phyloP scores from a whole-genome alignment of 805 yeast genomes.

The Lachancea quebecensis region DNA sequence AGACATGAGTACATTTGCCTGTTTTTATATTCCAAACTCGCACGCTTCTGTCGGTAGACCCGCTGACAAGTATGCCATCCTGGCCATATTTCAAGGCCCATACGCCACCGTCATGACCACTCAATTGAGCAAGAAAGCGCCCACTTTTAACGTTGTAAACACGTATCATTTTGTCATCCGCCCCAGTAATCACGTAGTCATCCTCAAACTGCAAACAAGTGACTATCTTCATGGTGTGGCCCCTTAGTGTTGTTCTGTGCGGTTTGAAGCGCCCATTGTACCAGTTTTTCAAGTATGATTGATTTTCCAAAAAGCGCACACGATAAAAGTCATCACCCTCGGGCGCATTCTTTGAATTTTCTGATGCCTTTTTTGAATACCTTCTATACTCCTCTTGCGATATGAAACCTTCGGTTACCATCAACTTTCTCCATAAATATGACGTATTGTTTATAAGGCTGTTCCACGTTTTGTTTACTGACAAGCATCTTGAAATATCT shows the following conservation, averaged over 20 bases:
- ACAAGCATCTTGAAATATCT: constrained; percentile 53
- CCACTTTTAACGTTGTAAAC: constrained; percentile 78
- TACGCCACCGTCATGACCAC: constrained; percentile 96
- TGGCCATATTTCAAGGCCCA: constrained; percentile 94
- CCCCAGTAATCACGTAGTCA: constrained; percentile 84
- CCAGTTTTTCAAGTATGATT: constrained; percentile 68
- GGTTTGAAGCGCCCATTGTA: constrained; percentile 67
- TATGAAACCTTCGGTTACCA: constrained; percentile 57
- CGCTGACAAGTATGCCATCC: constrained; percentile 68
- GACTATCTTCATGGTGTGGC: constrained; percentile 76
- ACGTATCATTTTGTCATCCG: constrained; percentile 77
- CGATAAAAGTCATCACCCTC: constrained; percentile 32
- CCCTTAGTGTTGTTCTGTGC: constrained; percentile 53
- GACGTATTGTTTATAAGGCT: constrained; percentile 51
- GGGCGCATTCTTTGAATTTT: constrained; percentile 25
- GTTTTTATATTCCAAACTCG: constrained; percentile 86
- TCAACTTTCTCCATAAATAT: constrained; percentile 62
- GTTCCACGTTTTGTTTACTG: constrained; percentile 68
- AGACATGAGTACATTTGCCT: constrained; percentile 84
- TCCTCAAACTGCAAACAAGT: constrained; percentile 93
- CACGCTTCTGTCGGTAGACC: constrained; percentile 90
- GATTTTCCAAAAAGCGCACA: constrained; percentile 42
- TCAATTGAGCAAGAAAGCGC: constrained; percentile 48
- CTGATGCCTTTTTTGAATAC: constrained; percentile 17
- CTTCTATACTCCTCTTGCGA: constrained; percentile 39